Evolutionary conservation across 2,329 filamentous ascomycete genomes (phyloP).

Genomic region (Alternaria viburni): DNA sequence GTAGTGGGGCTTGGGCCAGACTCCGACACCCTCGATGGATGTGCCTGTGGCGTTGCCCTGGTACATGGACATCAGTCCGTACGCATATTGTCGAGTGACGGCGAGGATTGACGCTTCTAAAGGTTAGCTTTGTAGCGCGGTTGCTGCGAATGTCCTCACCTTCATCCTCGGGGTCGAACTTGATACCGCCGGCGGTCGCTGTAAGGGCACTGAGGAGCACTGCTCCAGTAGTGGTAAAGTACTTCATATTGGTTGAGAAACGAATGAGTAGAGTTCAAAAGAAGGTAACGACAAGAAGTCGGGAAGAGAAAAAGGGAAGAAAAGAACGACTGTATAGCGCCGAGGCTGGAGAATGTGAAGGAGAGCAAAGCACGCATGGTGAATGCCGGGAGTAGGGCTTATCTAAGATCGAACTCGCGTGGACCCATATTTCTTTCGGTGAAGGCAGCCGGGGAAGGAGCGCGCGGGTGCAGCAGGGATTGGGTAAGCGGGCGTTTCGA

Average conservation of each 20-base stretch:
- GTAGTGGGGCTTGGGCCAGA: slow-evolving; percentile 53
- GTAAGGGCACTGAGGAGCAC: slow-evolving; percentile 43
- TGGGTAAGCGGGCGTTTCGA: slow-evolving; percentile 30
- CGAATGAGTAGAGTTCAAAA: slow-evolving; percentile 12
- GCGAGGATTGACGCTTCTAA: slow-evolving; percentile 33
- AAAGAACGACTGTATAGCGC: slow-evolving; percentile 29
- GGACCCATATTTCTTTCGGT: neutral
- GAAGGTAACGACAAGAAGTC: slow-evolving; percentile 9
- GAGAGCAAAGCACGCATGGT: slow-evolving; percentile 19
- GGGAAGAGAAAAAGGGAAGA: slow-evolving; percentile 6
- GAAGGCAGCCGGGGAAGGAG: slow-evolving; percentile 18
- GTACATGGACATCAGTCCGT: slow-evolving; percentile 47
- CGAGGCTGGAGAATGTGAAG: slow-evolving; percentile 23
- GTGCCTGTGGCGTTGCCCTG: slow-evolving; percentile 34
- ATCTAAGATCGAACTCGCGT: slow-evolving; percentile 13
- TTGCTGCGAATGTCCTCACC: neutral
- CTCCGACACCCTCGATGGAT: slow-evolving; percentile 44
- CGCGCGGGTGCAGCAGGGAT: slow-evolving; percentile 21
- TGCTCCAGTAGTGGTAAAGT: slow-evolving; percentile 40
- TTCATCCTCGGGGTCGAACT: slow-evolving; percentile 43
- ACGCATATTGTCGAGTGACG: slow-evolving; percentile 38
- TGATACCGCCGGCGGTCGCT: slow-evolving; percentile 34
- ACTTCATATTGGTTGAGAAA: slow-evolving; percentile 37
- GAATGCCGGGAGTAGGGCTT: slow-evolving; percentile 16
- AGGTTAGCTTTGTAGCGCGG: neutral